phyloP scores from a whole-genome alignment of 805 yeast genomes.

The Vanderwaltozyma yarrowii region DNA sequence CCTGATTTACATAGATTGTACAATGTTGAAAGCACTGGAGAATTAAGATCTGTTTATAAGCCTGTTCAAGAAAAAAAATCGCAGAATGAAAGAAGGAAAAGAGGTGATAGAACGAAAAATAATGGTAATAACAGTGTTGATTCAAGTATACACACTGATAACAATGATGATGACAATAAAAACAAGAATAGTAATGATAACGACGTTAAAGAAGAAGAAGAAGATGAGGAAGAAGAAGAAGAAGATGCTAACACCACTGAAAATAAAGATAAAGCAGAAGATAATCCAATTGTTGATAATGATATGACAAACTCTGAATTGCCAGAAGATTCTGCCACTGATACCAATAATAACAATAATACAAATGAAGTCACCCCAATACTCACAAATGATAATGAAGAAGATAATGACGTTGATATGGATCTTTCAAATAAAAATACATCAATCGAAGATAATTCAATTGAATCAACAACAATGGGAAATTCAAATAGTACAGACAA shows the following conservation, averaged over 20 bases:
- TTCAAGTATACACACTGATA: too few species aligned
- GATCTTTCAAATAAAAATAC: constrained; percentile 1
- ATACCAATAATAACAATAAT: too few species aligned
- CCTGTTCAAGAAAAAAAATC: constrained; percentile 34
- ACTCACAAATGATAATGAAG: not conserved
- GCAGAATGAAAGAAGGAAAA: constrained; percentile 20
- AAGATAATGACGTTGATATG: not conserved
- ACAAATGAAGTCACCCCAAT: too few species aligned
- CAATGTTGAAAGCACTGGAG: constrained; percentile 15
- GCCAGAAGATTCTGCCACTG: too few species aligned
- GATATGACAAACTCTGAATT: not conserved
- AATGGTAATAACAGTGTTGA: not conserved
- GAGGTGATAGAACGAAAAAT: constrained; percentile 6
- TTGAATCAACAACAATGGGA: too few species aligned
- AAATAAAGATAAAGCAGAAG: not conserved
- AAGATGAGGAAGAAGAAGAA: too few species aligned
- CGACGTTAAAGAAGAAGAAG: not conserved
- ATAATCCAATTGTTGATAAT: not conserved
- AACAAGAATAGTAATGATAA: not conserved
- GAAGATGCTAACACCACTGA: too few species aligned
- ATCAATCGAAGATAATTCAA: too few species aligned
- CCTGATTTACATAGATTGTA: constrained; percentile 61
- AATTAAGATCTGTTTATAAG: constrained; percentile 21
- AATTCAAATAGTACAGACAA: constrained; percentile 3
- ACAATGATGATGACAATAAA: too few species aligned